These are phyloP conservation scores for Claviceps pusilla DNA, from an alignment of 2,329 filamentous ascomycete genomes.

Conservation along the genomic window DNA sequence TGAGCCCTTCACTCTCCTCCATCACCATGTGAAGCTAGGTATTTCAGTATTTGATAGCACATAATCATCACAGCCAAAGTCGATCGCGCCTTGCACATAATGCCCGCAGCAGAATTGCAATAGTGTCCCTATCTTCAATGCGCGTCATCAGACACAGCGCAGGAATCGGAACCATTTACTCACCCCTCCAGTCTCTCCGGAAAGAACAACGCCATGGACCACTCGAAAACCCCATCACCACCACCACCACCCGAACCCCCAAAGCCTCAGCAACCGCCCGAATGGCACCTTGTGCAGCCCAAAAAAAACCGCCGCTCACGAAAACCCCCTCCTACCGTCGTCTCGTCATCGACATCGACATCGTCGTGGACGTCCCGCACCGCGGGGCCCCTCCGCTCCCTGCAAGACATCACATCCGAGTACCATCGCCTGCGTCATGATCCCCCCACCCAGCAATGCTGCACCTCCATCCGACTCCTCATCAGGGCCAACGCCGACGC, in stretches of 20 bases:
- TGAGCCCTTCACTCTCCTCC: too few relatives aligned
- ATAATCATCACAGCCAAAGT: background rate
- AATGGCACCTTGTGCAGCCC: conserved; percentile 14
- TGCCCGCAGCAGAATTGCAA: background rate
- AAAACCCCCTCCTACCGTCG: conserved; percentile 3
- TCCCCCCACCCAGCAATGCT: conserved; percentile 15
- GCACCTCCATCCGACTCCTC: conserved; percentile 19
- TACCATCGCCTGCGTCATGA: conserved; percentile 13
- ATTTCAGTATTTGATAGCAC: background rate
- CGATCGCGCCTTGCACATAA: background rate
- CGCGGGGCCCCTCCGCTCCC: conserved; percentile 8
- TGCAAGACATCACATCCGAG: conserved; percentile 16
- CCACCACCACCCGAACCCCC: background rate
- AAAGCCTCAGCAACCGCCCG: conserved; percentile 1
- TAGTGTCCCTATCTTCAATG: background rate
- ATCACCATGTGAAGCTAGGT: background rate
- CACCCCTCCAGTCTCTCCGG: too few relatives aligned
- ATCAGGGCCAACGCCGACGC: conserved; percentile 13
- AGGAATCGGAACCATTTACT: too few relatives aligned
- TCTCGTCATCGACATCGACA: background rate
- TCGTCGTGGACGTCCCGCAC: background rate
- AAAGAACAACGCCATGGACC: background rate
- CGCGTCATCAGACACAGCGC: background rate
- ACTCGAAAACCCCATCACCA: background rate
- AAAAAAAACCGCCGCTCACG: conserved; percentile 6